Conservation (phyloP, 2,329 filamentous ascomycete species). For the Taxawa tesnikishii region DNA sequence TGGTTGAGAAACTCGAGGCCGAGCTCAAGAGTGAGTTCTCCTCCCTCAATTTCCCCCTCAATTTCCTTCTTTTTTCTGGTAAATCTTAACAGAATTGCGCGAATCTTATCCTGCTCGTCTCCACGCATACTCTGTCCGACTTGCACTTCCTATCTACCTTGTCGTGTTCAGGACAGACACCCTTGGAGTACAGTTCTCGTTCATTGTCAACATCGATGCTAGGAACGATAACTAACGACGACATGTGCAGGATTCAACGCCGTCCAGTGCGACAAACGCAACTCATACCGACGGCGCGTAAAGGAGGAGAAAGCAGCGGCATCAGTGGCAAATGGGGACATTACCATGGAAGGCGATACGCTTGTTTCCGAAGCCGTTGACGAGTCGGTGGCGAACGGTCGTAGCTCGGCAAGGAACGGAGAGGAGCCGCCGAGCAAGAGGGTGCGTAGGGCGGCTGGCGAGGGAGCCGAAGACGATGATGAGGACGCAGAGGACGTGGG, state of each 20-base stretch:
- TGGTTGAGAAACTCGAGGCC: conserved; percentile 57
- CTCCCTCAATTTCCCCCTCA: not conserved
- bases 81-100: not conserved
- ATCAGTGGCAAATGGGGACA: conserved; percentile 10
- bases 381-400: conserved; percentile 13
- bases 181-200: no score
- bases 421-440: conserved; percentile 35
- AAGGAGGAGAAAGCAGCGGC: conserved; percentile 46
- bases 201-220: no score
- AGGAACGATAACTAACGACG: conserved; percentile 6
- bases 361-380: conserved; percentile 13
- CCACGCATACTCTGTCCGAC: not conserved
- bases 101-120: not conserved
- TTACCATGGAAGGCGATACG: conserved; percentile 8
- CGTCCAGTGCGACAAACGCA: conserved; percentile 62
- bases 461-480: conserved; percentile 33
- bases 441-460: conserved; percentile 28
- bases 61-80: not conserved
- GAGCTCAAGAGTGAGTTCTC: conserved; percentile 57
- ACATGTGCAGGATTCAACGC: conserved; percentile 53
- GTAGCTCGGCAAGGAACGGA: conserved; percentile 27
- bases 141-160: not conserved
- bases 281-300: conserved; percentile 57
- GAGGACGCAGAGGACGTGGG: conserved; percentile 38
- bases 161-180: no score